These are phyloP conservation scores for Macroventuria anomochaeta DNA, from an alignment of 2,329 filamentous ascomycete genomes.

Conservation along the genomic window DNA sequence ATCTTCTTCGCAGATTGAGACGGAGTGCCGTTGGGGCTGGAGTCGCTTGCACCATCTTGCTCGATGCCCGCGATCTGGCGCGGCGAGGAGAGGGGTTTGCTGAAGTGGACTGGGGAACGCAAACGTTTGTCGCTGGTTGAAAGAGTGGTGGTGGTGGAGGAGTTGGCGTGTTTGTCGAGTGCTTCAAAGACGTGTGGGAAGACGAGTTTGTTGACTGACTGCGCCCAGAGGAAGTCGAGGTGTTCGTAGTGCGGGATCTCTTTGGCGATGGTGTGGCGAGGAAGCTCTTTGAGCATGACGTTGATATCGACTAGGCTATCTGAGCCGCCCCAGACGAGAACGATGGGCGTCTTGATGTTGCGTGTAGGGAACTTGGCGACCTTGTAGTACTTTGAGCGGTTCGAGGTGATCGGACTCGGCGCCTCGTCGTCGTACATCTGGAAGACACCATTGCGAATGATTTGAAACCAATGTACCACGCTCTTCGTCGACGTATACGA, in stretches of 20 bases:
- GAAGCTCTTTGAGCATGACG: conserved; percentile 88
- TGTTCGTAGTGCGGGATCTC: conserved; percentile 95
- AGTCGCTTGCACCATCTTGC: conserved; percentile 17
- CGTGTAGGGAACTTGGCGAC: conserved; percentile 94
- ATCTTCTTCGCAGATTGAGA: conserved; percentile 8
- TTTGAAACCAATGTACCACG: conserved; percentile 99
- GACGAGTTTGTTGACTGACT: conserved; percentile 81
- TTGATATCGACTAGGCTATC: conserved; percentile 95
- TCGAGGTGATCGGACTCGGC: conserved; percentile 74
- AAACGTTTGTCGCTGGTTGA: conserved; percentile 30
- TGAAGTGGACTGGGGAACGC: conserved; percentile 39
- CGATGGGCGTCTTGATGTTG: conserved; percentile 95
- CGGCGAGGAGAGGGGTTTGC: conserved; percentile 34
- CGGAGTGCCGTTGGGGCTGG: conserved; percentile 9
- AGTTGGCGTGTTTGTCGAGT: conserved; percentile 67
- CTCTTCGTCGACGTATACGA: conserved; percentile 97
- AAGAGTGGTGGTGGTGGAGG: neutral
- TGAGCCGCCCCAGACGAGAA: conserved; percentile 89
- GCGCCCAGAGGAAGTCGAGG: conserved; percentile 93
- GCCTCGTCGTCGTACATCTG: conserved; percentile 99
- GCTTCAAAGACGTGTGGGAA: conserved; percentile 93
- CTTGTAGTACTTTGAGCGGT: conserved; percentile 86
- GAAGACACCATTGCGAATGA: conserved; percentile 93
- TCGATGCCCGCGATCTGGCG: conserved; percentile 26
- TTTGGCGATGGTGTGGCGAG: conserved; percentile 80